Conservation (phyloP, 164 flowering plant genomes). For the Macadamia tetraphylla region DNA sequence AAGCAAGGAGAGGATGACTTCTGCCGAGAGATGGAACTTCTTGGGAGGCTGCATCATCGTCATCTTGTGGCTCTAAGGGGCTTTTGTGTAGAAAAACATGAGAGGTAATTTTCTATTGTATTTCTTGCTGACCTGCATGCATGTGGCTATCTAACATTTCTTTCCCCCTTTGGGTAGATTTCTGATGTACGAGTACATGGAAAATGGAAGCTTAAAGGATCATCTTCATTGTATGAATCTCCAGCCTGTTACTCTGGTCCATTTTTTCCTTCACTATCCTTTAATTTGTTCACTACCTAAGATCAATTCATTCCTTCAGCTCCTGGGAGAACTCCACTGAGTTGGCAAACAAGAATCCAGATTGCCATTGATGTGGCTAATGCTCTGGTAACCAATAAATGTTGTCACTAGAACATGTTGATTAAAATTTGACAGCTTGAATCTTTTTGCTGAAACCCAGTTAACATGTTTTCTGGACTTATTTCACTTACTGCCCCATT, state of each 20-base stretch:
- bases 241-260: not conserved
- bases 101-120: conserved; percentile 44
- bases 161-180: conserved; percentile 47
- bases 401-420: not conserved
- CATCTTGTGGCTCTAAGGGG: conserved; percentile 92
- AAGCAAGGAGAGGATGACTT: conserved; percentile 84
- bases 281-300: not conserved
- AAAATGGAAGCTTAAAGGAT: conserved; percentile 92
- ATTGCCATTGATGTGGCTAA: conserved; percentile 97
- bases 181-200: conserved; percentile 90
- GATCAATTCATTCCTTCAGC: conserved; percentile 32
- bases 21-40: conserved; percentile 85
- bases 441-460: not conserved
- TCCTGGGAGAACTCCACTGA: conserved; percentile 55
- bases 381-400: conserved; percentile 63
- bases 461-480: not conserved
- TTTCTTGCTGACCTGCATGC: conserved; percentile 2
- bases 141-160: not conserved
- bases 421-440: not conserved
- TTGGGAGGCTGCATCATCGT: conserved; percentile 93
- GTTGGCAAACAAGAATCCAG: conserved; percentile 81
- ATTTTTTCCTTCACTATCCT: not conserved
- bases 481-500: conserved; percentile 3
- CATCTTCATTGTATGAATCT: conserved; percentile 73
- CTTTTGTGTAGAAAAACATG: conserved; percentile 66